These are phyloP conservation scores for Tarenaya hassleriana DNA, from an alignment of 345 rosid species.

Conservation along the genomic window DNA sequence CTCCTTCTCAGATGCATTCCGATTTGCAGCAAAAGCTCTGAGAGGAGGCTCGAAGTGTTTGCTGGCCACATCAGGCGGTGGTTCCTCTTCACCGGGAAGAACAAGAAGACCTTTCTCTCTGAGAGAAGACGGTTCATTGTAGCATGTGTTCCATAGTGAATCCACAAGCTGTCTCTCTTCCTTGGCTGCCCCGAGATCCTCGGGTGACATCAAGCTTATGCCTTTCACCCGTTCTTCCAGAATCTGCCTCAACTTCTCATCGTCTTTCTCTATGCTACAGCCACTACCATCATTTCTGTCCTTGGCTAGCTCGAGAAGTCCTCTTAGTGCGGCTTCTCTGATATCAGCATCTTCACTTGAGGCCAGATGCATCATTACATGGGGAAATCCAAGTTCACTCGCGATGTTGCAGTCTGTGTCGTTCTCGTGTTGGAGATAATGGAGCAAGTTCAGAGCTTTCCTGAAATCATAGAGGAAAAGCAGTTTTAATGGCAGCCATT, in stretches of 20 bases:
- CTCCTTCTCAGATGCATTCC: conserved; percentile 35
- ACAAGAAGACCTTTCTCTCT: conserved; percentile 68
- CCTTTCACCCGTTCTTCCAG: conserved; percentile 61
- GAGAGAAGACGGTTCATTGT: conserved; percentile 68
- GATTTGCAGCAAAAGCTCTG: conserved; percentile 61
- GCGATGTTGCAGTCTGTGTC: conserved; percentile 54
- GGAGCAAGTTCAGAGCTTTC: conserved; percentile 88
- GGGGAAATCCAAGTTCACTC: conserved; percentile 69
- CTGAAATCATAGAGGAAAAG: conserved; percentile 45
- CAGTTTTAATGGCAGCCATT: neutral
- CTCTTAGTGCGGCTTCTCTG: conserved; percentile 81
- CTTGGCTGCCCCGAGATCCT: conserved; percentile 68
- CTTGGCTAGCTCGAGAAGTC: conserved; percentile 59
- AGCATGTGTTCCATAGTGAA: conserved; percentile 61
- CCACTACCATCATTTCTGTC: conserved; percentile 35
- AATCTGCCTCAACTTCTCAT: conserved; percentile 56
- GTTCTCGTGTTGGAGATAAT: conserved; percentile 74
- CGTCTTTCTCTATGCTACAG: conserved; percentile 38
- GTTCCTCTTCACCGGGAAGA: conserved; percentile 75
- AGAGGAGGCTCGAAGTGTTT: conserved; percentile 81
- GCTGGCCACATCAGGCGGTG: conserved; percentile 76
- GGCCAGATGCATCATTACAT: conserved; percentile 82
- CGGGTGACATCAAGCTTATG: conserved; percentile 64
- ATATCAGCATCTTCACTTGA: conserved; percentile 63
- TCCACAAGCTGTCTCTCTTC: conserved; percentile 90